Evolutionary conservation across 2,329 filamentous ascomycete species (phyloP).

Genomic region (Claviceps sp.): DNA sequence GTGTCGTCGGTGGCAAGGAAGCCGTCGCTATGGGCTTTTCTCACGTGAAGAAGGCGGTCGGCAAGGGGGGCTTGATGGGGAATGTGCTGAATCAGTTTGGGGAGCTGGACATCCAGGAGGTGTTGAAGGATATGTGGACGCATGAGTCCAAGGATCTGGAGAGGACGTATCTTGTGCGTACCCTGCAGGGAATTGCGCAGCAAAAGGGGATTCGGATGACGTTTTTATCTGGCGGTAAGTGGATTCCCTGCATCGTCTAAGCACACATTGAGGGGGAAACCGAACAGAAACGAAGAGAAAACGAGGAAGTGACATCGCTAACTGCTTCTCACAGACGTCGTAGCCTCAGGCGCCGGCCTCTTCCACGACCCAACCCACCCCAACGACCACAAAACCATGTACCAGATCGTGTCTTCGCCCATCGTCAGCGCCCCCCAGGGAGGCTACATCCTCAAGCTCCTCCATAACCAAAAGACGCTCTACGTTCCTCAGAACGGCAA

Average conservation of each 20-base stretch:
- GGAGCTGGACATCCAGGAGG: constrained; percentile 87
- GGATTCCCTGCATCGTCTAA: not conserved
- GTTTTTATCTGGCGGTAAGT: constrained; percentile 74
- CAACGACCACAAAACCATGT: constrained; percentile 97
- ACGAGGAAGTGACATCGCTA: no score
- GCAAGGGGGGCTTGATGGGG: constrained; percentile 91
- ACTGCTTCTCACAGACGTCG: constrained; percentile 47
- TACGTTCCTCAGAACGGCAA: constrained; percentile 86
- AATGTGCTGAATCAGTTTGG: constrained; percentile 92
- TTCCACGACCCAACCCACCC: constrained; percentile 89
- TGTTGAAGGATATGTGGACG: constrained; percentile 93
- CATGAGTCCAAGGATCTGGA: constrained; percentile 97
- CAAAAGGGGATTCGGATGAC: constrained; percentile 96
- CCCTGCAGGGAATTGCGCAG: constrained; percentile 85
- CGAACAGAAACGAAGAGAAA: no score
- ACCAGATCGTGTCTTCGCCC: constrained; percentile 86
- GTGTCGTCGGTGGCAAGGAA: constrained; percentile 88
- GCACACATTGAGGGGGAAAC: no score
- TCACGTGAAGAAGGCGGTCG: constrained; percentile 90
- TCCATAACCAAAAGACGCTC: constrained; percentile 88
- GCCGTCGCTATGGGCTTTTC: constrained; percentile 87
- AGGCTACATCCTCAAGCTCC: constrained; percentile 77
- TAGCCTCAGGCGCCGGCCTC: constrained; percentile 80
- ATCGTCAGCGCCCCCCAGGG: constrained; percentile 83
- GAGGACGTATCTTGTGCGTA: constrained; percentile 89